phyloP scores from a whole-genome alignment of 208 protist genomes.

The Wallacemonas sp. region DNA sequence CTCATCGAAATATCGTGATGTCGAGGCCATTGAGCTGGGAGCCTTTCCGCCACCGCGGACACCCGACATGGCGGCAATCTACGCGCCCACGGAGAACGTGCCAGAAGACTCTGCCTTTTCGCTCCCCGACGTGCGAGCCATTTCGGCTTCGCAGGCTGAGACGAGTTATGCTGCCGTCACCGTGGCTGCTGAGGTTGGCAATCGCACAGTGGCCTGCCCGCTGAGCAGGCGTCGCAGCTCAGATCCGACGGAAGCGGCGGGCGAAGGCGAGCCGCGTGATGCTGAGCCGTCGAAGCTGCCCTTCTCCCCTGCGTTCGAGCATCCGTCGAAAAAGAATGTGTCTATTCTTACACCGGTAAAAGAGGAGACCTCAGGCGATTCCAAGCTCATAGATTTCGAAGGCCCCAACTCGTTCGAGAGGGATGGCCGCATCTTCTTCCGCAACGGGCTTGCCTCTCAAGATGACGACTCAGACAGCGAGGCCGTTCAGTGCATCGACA shows the following conservation, averaged over 20 bases:
- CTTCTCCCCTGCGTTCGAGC: not conserved
- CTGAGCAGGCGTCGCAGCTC: too few species aligned
- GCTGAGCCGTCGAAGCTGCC: not conserved
- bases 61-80: not conserved
- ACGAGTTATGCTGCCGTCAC: not conserved
- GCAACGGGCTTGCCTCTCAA: not conserved
- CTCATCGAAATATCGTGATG: not conserved
- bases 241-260: too few species aligned
- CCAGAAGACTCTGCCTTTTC: not conserved
- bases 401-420: not conserved
- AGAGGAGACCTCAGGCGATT: not conserved
- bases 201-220: not conserved
- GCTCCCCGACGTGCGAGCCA: not conserved
- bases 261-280: too few species aligned
- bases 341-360: not conserved
- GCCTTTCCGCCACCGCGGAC: not conserved
- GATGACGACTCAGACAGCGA: not conserved
- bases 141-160: not conserved
- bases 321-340: not conserved
- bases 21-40: not conserved
- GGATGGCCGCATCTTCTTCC: slow-evolving; percentile 6
- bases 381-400: not conserved
- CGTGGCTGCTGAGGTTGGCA: not conserved
- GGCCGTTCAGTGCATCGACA: not conserved
- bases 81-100: not conserved